Percentiles rank a stretch among this genome's conserved stretches.
These are phyloP conservation scores for Fagopyrum esculentum DNA, from an alignment of 148 eudicot genomes.

Conservation along the genomic window DNA sequence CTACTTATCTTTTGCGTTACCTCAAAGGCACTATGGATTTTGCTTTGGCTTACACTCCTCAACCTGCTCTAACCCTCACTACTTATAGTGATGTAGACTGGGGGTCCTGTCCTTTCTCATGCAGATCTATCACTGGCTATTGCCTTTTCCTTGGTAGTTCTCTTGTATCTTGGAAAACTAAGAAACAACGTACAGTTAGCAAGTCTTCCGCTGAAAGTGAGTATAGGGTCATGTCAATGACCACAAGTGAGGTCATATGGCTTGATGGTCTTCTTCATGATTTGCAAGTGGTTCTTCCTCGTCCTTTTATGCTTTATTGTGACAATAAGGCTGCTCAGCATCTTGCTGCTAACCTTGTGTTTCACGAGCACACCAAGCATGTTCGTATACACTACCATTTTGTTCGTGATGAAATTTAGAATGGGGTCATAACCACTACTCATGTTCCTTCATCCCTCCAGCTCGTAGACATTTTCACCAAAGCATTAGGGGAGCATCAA, in stretches of 20 bases:
- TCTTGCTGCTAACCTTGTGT: not conserved
- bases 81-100: not conserved
- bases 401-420: not conserved
- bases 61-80: not conserved
- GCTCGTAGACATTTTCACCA: not conserved
- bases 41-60: not conserved
- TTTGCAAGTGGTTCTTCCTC: not conserved
- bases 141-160: not conserved
- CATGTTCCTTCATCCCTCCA: not conserved
- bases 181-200: not conserved
- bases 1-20: too few species aligned
- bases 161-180: not conserved
- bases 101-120: not conserved
- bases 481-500: not conserved
- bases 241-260: not conserved
- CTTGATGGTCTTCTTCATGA: not conserved
- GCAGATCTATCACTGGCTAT: not conserved
- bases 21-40: not conserved
- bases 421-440: not conserved
- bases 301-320: not conserved
- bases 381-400: not conserved
- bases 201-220: not conserved
- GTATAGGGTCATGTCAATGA: not conserved
- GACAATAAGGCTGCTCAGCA: not conserved
- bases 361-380: not conserved